Evolutionary conservation across 352 stramenopile species (phyloP).

Genomic region (Phytophthora brassicae): DNA sequence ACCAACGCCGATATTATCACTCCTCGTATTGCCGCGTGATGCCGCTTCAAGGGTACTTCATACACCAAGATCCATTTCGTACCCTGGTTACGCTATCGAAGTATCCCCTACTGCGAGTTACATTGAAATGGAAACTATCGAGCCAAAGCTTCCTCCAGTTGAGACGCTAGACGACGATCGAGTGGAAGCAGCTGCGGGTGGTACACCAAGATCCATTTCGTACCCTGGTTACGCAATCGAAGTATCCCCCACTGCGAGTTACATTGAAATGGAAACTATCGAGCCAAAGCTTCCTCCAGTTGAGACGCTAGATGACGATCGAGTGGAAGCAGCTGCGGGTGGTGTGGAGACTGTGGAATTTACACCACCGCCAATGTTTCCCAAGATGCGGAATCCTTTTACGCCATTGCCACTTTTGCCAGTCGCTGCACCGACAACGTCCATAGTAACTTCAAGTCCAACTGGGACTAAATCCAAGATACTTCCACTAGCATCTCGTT

Average conservation of each 20-base stretch:
- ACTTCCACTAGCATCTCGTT: conserved; percentile 13
- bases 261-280: conserved; percentile 61
- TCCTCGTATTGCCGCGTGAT: conserved; percentile 24
- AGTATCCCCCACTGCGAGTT: conserved; percentile 49
- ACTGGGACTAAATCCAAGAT: conserved; percentile 11
- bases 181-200: not conserved
- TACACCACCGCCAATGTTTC: conserved; percentile 45
- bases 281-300: conserved; percentile 50
- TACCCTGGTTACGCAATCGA: conserved; percentile 54
- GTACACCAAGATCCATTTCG: conserved; percentile 37
- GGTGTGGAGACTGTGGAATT: conserved; percentile 32
- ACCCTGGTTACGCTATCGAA: conserved; percentile 49
- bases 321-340: not conserved
- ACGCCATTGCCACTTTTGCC: conserved; percentile 14
- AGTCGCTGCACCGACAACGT: not conserved
- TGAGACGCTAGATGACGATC: conserved; percentile 15
- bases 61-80: conserved; percentile 40
- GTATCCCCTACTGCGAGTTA: conserved; percentile 52
- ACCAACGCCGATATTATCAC: conserved; percentile 33
- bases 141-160: conserved; percentile 44
- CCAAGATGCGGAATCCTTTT: conserved; percentile 39
- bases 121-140: conserved; percentile 61
- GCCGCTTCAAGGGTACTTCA: conserved; percentile 32
- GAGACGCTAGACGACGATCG: conserved; percentile 15
- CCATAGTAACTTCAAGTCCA: not conserved